Base-by-base conservation (phyloP, 306 rosid species). In the Fragaria nilgerrensis region DNA sequence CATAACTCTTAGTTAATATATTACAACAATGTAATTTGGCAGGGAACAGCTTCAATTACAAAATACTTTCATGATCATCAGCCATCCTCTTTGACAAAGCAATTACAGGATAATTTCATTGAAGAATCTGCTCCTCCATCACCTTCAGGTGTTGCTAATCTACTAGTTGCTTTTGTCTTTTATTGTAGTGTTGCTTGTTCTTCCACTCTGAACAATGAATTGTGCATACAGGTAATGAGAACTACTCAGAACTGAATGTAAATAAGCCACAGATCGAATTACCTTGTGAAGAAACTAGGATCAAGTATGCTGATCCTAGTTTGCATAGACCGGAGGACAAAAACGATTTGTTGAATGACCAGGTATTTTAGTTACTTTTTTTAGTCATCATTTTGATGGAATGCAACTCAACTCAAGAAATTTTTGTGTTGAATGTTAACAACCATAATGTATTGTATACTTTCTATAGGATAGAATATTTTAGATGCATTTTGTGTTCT, bases 41-140 rank as follows among this genome's bases (percentile, higher is more conserved):
- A 95, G 98, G 97, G 97, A 74, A 92, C 91, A 36, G 85, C 84
- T 83, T 87, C 97, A 49, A 95, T 95, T 83, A 86, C 52, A 80
- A 90, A 92, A 81, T 95, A 92, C 88, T 90, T 95, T 56, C 83
- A 86, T 68, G 90, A 92, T 81, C 80, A 71, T 67, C n/a, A 66
- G 78, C 77, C 78, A 27, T 79, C 85, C 53, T 71, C 88, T 20
- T 82, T 87, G 37, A 77, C 81, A 45, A 87, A 83, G 77, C 88
- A 83, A 62, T 56, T 83, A 12, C 76, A 70, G 74, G 85, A 83
- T 83, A 78, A 53, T 75, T 53, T 56, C 52, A 52, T 78, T 58
- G 86, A 82, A 58, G 94, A 90, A 86, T 83, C 84, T 86, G 78
- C 79, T 9, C 87, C 82, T 68, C 72, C 74, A 6, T 84, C 92